Percentiles rank a stretch among this genome's conserved stretches.
These are phyloP conservation scores for Protomyces macrosporus DNA, from an alignment of 1,139 yeast species.

Conservation along the genomic window DNA sequence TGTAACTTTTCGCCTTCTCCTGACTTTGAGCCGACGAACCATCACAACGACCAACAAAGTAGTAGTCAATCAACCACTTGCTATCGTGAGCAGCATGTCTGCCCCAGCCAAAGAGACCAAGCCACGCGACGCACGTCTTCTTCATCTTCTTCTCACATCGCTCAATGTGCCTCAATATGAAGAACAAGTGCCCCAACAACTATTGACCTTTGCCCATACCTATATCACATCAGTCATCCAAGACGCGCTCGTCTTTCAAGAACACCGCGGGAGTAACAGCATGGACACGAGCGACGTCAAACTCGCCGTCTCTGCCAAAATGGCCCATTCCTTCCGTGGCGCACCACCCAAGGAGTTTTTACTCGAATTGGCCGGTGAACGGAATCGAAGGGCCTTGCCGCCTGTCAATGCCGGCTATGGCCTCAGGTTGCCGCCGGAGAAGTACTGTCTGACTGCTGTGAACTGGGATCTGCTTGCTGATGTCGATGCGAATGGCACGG, in stretches of 20 bases:
- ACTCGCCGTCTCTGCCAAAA: constrained; percentile 86
- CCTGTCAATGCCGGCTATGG: constrained; percentile 92
- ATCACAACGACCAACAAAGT: too few relatives aligned
- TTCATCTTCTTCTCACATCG: constrained; percentile 86
- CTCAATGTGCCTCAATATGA: constrained; percentile 90
- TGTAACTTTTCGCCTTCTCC: neutral
- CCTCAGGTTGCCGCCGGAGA: constrained; percentile 90
- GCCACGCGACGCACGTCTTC: constrained; percentile 86
- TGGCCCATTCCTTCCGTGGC: constrained; percentile 92
- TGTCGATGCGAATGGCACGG: neutral
- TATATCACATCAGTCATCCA: constrained; percentile 10
- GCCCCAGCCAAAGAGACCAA: constrained; percentile 14
- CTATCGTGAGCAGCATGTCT: neutral
- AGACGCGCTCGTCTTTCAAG: constrained; percentile 16
- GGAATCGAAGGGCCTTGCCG: constrained; percentile 84
- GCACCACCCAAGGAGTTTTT: constrained; percentile 89
- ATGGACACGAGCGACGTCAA: constrained; percentile 70
- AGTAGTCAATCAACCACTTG: neutral
- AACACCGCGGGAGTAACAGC: neutral
- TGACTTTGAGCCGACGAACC: too few relatives aligned
- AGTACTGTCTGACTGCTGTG: constrained; percentile 59
- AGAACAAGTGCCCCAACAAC: constrained; percentile 88
- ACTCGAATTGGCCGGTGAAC: constrained; percentile 83
- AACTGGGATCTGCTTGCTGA: neutral
- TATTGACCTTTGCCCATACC: constrained; percentile 88